These are phyloP conservation scores for Thinopyrum elongatum DNA, from an alignment of 176 grass and related monocot species.

Conservation along the genomic window DNA sequence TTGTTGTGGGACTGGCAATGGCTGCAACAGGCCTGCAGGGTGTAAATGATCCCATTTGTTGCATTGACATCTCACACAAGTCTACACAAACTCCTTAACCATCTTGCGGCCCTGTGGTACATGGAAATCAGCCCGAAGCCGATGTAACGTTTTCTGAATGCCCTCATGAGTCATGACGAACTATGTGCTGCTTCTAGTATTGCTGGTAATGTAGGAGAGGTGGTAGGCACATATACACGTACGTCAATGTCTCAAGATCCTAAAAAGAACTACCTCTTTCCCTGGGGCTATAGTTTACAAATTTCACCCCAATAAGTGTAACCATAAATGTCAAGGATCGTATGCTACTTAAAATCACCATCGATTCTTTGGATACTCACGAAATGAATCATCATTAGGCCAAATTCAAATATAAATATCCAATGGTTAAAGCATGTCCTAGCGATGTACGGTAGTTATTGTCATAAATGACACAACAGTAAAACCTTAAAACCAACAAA, in stretches of 20 bases:
- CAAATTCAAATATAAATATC: not conserved
- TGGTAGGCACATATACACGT: not conserved
- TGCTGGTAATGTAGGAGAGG: no score
- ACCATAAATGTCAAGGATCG: not conserved
- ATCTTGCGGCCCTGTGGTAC: no score
- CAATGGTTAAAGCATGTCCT: not conserved
- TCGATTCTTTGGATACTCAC: not conserved
- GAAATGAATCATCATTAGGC: not conserved
- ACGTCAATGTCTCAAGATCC: not conserved
- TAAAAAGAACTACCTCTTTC: not conserved
- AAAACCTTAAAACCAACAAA: not conserved
- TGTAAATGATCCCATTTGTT: no score
- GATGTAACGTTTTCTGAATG: no score
- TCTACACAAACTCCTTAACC: no score
- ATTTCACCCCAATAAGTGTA: not conserved
- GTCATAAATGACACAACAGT: not conserved
- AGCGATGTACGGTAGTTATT: not conserved
- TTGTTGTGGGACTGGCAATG: no score
- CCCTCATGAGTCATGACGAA: no score
- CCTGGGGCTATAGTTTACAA: not conserved
- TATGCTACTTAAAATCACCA: not conserved
- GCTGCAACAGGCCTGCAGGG: no score
- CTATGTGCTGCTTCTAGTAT: no score
- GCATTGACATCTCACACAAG: no score
- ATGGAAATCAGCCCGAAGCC: no score